phyloP scores from a whole-genome alignment of 2,329 filamentous ascomycete genomes.

The Xylariaceae sp. region DNA sequence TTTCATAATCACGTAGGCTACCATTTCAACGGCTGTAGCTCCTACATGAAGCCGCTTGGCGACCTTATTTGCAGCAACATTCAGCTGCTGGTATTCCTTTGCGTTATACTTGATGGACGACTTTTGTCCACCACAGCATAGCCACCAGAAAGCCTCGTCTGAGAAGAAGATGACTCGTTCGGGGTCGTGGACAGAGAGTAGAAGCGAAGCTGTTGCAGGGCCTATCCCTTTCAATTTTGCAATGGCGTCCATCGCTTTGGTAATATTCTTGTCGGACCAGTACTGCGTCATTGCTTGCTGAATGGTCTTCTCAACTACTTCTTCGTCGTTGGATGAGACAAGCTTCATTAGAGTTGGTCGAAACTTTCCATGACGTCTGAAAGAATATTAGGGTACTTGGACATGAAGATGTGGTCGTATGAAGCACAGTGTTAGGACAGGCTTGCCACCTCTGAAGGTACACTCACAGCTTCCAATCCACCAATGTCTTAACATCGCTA shows the following conservation, averaged over 20 bases:
- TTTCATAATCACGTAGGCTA: slow-evolving; percentile 72
- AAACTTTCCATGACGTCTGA: slow-evolving; percentile 66
- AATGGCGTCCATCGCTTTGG: slow-evolving; percentile 59
- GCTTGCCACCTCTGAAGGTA: not conserved
- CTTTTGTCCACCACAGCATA: slow-evolving; percentile 61
- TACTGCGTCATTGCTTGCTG: slow-evolving; percentile 58
- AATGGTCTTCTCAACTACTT: slow-evolving; percentile 55
- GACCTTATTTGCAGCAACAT: slow-evolving; percentile 51
- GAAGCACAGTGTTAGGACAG: not conserved
- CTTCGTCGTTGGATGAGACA: slow-evolving; percentile 65
- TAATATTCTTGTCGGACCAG: slow-evolving; percentile 43
- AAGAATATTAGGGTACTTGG: slow-evolving; percentile 18
- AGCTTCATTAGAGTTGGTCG: slow-evolving; percentile 66
- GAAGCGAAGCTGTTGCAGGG: slow-evolving; percentile 78
- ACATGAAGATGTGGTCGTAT: not conserved
- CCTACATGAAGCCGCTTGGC: slow-evolving; percentile 57
- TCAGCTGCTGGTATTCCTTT: slow-evolving; percentile 71
- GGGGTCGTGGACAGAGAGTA: slow-evolving; percentile 70
- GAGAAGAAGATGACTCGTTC: slow-evolving; percentile 74
- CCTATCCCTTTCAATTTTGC: slow-evolving; percentile 75
- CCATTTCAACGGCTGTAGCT: slow-evolving; percentile 72
- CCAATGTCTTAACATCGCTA: slow-evolving; percentile 64
- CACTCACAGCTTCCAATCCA: slow-evolving; percentile 75
- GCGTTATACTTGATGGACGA: slow-evolving; percentile 70
- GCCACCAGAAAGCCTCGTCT: slow-evolving; percentile 80